phyloP scores from a whole-genome alignment of 176 grass and related monocot species.

The Aegilops speltoides region DNA sequence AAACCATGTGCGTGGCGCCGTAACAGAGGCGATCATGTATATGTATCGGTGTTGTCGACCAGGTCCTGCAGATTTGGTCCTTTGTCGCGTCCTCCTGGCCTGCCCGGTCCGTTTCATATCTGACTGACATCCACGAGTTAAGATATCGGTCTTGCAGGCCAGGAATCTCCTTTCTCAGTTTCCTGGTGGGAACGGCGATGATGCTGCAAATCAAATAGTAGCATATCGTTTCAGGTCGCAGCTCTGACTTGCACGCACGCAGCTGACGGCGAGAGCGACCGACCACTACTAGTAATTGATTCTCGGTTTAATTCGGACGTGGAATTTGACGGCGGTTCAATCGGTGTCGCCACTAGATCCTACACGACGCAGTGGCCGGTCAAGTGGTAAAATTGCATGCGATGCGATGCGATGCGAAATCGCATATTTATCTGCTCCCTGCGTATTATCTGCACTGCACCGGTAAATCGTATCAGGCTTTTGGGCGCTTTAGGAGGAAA shows the following conservation, averaged over 20 bases:
- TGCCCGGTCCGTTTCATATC: conserved; percentile 5
- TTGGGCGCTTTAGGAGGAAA: neutral
- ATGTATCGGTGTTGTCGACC: neutral
- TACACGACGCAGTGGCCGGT: neutral
- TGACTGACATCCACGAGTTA: neutral
- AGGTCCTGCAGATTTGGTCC: neutral
- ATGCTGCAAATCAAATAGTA: too few relatives aligned
- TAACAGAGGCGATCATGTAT: neutral
- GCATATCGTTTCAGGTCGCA: neutral
- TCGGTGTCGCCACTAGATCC: neutral
- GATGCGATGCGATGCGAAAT: too few relatives aligned
- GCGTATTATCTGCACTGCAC: too few relatives aligned
- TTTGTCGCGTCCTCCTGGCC: neutral
- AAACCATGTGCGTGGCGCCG: neutral
- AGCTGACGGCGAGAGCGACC: neutral
- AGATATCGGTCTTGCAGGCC: neutral
- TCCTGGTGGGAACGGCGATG: too few relatives aligned
- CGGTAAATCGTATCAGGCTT: too few relatives aligned
- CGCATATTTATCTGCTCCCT: too few relatives aligned
- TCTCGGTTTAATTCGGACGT: neutral
- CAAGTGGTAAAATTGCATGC: neutral
- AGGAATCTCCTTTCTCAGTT: neutral
- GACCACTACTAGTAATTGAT: neutral
- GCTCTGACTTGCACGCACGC: neutral
- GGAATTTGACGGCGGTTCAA: neutral